phyloP scores from a whole-genome alignment of 306 rosid species.

The Prunus kanzakura region DNA sequence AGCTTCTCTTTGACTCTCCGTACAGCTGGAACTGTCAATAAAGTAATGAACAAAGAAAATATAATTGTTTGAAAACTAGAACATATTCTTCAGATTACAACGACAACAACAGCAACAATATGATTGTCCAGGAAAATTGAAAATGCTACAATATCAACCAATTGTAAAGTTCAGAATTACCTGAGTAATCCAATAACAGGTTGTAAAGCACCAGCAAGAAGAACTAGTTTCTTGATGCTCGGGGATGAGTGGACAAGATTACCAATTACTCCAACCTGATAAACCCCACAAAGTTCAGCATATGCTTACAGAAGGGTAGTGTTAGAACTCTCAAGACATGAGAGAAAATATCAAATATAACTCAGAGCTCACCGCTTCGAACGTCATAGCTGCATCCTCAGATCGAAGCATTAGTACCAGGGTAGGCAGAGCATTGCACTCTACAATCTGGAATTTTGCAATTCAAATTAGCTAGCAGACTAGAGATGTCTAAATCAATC shows the following conservation, averaged over 20 bases:
- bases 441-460: conserved; percentile 54
- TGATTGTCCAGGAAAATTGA: not conserved
- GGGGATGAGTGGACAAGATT: conserved; percentile 81
- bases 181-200: conserved; percentile 61
- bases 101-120: not conserved
- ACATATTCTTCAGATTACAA: not conserved
- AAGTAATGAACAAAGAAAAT: not conserved
- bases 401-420: conserved; percentile 66
- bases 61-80: not conserved
- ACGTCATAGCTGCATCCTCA: conserved; percentile 49
- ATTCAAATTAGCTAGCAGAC: conserved; percentile 22
- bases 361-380: conserved; percentile 54
- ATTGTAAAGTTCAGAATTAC: conserved; percentile 23
- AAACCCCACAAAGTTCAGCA: conserved; percentile 9
- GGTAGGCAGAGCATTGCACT: conserved; percentile 55
- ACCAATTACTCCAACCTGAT: conserved; percentile 73
- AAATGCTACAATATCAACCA: not conserved
- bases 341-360: not conserved
- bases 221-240: conserved; percentile 54
- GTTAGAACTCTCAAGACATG: not conserved
- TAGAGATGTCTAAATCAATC: not conserved
- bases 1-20: conserved; percentile 64
- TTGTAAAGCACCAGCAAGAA: conserved; percentile 67
- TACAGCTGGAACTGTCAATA: conserved; percentile 48
- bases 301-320: conserved; percentile 1